These are phyloP conservation scores for Leishmania tropica DNA, from an alignment of 208 protist species.

Conservation along the genomic window DNA sequence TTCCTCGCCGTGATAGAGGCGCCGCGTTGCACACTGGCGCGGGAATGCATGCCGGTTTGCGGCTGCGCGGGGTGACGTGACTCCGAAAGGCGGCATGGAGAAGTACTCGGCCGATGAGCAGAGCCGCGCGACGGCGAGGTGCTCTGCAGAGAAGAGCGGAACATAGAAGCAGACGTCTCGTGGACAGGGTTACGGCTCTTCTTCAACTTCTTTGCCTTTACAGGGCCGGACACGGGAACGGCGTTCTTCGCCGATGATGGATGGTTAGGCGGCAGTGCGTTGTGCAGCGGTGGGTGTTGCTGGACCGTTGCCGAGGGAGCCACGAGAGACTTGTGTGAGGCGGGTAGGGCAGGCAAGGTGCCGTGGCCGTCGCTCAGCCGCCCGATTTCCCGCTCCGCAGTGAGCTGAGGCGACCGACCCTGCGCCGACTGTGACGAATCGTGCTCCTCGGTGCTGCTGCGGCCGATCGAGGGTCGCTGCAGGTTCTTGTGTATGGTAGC, in stretches of 20 bases:
- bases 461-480: slow-evolving; percentile 20
- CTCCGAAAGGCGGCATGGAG: slow-evolving; percentile 16
- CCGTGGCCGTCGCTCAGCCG: slow-evolving; percentile 11
- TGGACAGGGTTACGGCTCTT: slow-evolving; percentile 11
- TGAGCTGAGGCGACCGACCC: not conserved
- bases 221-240: not conserved
- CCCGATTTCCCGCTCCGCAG: not conserved
- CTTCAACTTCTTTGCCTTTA: slow-evolving; percentile 19
- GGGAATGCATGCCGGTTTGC: not conserved
- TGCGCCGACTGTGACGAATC: not conserved
- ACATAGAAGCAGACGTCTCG: not conserved
- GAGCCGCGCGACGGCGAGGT: slow-evolving; percentile 30
- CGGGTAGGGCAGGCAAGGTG: not conserved
- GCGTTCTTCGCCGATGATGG: not conserved
- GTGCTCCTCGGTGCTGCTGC: slow-evolving; percentile 22
- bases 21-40: slow-evolving; percentile 14
- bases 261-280: not conserved
- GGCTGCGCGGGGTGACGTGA: not conserved
- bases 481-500: slow-evolving; percentile 2
- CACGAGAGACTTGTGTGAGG: slow-evolving; percentile 17
- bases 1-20: slow-evolving; percentile 5
- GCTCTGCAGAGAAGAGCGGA: slow-evolving; percentile 11
- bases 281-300: not conserved
- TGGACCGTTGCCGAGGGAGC: not conserved
- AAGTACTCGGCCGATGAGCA: slow-evolving; percentile 20